Evolutionary conservation across 2,329 filamentous ascomycete species (phyloP), one percentile per base, ranked within the genome.

Genomic region (Nothophoma quercina): DNA sequence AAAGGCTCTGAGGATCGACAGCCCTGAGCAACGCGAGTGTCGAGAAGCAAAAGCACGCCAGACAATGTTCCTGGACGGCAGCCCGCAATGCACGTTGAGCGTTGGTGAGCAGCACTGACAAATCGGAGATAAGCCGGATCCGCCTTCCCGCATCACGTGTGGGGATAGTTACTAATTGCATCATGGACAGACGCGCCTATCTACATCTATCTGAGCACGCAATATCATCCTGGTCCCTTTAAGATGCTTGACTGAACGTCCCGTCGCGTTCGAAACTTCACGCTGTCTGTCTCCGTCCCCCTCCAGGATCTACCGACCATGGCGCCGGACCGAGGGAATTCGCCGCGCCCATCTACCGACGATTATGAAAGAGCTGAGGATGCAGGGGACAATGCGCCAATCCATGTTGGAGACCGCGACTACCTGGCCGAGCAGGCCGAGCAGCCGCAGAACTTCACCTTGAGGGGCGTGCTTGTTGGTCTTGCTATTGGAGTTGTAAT

Each of bases 401-500:
- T 38, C 15, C 55, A 56, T 47, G 62, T 32, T 49, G 56, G 59
- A 40, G 48, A 64, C 59, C 15, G 63, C 2, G 58, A 59, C 7
- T 69, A 63, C 38, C 58, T 74, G 8, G 65, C 70, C 6, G 59
- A 71, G 23, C 60, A 59, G 49, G 75, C 76, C 3, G 60, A 65
- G 5, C 72, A 80, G 56, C 77, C 79, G 5, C 84, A 84, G 38
- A 92, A 91, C 77, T 97, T 99, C 77, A 98, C 95, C 0, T 51
- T 88, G 21, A 88, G 95, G 49, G 91, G 91, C 42, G 82, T 98
- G 30, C 70, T 86, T 5, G 91, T 90, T 22, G 95, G 95, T 13
- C 80, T 96, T 5, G 78, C 85, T 3, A 95, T 99, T 58, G 95
- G 95, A 32, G 85, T 95, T 4, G 81, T 98, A 48, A 96, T 98